Conservation (phyloP, 352 stramenopile genomes). For the Globisporangium nodosum region DNA sequence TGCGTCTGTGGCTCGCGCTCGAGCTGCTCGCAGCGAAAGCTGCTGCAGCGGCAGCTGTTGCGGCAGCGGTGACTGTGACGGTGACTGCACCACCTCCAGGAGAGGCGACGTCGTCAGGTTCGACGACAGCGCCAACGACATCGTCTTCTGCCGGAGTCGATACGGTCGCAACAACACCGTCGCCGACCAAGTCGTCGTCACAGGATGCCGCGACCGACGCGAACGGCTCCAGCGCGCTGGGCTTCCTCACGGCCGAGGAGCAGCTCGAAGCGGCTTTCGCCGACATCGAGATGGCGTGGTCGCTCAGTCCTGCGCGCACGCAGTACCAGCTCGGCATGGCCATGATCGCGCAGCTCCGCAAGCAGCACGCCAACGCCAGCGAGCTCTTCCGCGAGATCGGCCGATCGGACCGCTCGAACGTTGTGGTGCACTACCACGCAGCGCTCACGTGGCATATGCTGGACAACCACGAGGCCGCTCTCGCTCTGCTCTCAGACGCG, state of each 20-base stretch:
- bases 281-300: constrained; percentile 79
- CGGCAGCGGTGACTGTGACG: neutral
- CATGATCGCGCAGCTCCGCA: constrained; percentile 67
- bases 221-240: constrained; percentile 10
- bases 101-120: neutral
- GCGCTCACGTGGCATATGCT: constrained; percentile 53
- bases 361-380: constrained; percentile 34
- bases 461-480: constrained; percentile 32
- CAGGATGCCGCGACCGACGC: constrained; percentile 9
- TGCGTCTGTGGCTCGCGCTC: constrained; percentile 56
- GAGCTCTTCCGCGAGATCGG: constrained; percentile 33
- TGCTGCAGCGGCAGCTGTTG: neutral
- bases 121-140: neutral
- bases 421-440: constrained; percentile 61
- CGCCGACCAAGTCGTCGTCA: neutral
- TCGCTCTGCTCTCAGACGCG: constrained; percentile 44
- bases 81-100: neutral
- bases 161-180: neutral
- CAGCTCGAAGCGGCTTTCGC: constrained; percentile 67
- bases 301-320: constrained; percentile 26
- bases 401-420: constrained; percentile 21
- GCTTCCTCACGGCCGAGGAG: constrained; percentile 25
- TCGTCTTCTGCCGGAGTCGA: neutral
- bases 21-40: constrained; percentile 22
- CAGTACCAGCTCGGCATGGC: constrained; percentile 67